Evolutionary conservation across 345 rosid genomes (phyloP), one percentile per base, ranked within the genome.

Genomic region (Carallia pectinifolia): DNA sequence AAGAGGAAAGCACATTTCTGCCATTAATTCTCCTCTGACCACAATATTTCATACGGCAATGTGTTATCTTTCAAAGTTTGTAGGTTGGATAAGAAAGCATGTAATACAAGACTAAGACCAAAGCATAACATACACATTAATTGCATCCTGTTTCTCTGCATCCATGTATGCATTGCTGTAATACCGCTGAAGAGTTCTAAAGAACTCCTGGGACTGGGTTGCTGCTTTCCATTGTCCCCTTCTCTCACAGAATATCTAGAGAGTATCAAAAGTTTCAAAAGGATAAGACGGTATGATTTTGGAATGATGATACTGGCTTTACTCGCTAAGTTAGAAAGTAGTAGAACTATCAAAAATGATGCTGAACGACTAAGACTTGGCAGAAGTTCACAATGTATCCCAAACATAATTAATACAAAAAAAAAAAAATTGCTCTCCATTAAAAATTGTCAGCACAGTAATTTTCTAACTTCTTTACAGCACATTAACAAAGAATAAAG

Each of bases 221-320:
- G 99, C 96, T 36, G 99, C 97, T 84, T 73, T 92, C 99, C 98
- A 95, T 81, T 92, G 99, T 63, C 99, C 99, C 74, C 99, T 84
- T 81, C 90, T 90, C 85, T 85, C 85, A 59, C 90, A 89, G 77
- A 95, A 95, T 82, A 95, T 89, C 99, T 95, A 77, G 66, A 80
- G n/a, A 68, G 34, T 71, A 69, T 68, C 13, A 19, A 27, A 56
- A 56, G 60, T 56, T 56, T 56, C 16, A 27, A 19, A 56, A 56
- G 29, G 60, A 40, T 40, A 40, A 8, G 48, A 2, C 48, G 3
- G 2, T 40, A 40, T 40, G 4, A 40, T 8, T 10, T 40, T 40
- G 48, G 48, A 40, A 40, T 40, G 13, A 40, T 8, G 48, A 12
- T 44, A 15, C 50, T 3, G 50, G 17, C 50, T 44, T 44, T 44